A percentile compares a stretch with the other conserved stretches of the same genome.
Evolutionary conservation across 805 yeast genomes (phyloP).

Genomic region (Starmerella davenportii): DNA sequence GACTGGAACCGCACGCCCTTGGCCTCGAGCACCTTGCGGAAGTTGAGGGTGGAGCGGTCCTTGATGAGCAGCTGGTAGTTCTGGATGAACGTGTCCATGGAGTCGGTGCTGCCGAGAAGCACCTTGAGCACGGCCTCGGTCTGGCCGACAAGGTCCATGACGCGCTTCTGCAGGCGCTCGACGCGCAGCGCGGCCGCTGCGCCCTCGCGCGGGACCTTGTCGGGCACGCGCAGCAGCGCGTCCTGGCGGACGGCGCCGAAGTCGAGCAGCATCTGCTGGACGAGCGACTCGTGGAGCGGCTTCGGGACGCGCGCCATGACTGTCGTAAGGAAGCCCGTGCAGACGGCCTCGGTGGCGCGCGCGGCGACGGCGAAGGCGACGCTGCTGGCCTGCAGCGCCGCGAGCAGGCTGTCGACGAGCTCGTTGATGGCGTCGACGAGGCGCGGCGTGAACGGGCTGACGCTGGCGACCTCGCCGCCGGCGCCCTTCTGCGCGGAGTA

Average conservation of each 20-base stretch:
- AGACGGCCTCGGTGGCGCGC: constrained; percentile 47
- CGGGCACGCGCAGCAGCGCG: constrained; percentile 26
- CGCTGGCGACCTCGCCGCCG: constrained; percentile 9
- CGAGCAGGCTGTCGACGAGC: constrained; percentile 26
- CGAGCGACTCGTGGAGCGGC: constrained; percentile 50
- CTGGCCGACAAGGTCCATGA: constrained; percentile 16
- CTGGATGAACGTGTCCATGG: constrained; percentile 44
- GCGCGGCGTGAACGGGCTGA: constrained; percentile 8
- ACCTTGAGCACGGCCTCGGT: constrained; percentile 54
- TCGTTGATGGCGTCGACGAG: constrained; percentile 29
- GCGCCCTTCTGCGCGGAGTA: constrained; percentile 5
- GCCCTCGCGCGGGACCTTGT: constrained; percentile 18
- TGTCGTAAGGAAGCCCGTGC: constrained; percentile 33
- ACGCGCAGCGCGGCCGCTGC: constrained; percentile 27
- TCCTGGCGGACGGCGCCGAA: constrained; percentile 39
- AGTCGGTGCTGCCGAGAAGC: constrained; percentile 44
- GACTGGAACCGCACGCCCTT: constrained; percentile 32
- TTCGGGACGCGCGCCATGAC: constrained; percentile 38
- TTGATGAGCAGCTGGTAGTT: constrained; percentile 49
- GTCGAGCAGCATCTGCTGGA: constrained; percentile 71
- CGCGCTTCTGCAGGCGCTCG: constrained; percentile 7
- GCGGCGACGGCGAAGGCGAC: constrained; percentile 34
- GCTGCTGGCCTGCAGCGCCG: constrained; percentile 37
- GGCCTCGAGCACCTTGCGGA: constrained; percentile 42
- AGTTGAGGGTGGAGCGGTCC: constrained; percentile 45